Base-by-base conservation (phyloP, 768 basidiomycete species). In the Mycena vulgaris region DNA sequence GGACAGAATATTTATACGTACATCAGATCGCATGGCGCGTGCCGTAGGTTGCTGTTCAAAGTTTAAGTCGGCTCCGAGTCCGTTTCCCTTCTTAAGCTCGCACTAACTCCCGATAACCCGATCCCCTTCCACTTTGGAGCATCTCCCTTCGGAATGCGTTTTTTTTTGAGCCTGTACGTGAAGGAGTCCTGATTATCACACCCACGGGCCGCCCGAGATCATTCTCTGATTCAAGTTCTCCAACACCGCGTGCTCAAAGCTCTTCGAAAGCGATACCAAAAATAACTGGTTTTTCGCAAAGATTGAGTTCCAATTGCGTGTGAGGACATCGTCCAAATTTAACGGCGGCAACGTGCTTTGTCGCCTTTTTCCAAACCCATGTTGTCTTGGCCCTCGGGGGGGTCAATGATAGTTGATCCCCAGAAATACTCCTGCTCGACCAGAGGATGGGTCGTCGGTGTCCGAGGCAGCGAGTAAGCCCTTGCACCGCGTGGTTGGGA, bases 251-350 rank as follows among this genome's bases (percentile, higher is more conserved):
- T 66, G 64, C 56, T 49, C 45, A 9, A 42, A 42, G 33, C 1
- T 6, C 45, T 53, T 63, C 62, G 51, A 63, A 62, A 51, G 35
- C 10, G 64, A 66, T 66, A 66, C 37, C 65, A 66, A 66, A 66
- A 59, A 66, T 66, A 66, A 66, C 56, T 21, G 31, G 2, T 40
- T 40, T 51, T 31, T 23, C 31, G 39, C 25, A 39, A 53, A 30
- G 19, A 30, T 37, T 59, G 37, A 7, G 17, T 42, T 61, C 59
- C 45, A 49, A n/a, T 7, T 42, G 11, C 35, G 60, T 28, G 60
- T n/a, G 60, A 62, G 17, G 60, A 6, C 2, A 27, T 3, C n/a
- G n/a, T 19, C 31, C 60, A 17, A 13, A 47, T 47, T 47, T 25
- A 25, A 47, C n/a, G n/a, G 13, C 45, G 27, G 7, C 62, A 53